Evolutionary conservation across 306 rosid species (phyloP).

Genomic region (Senna tora): DNA sequence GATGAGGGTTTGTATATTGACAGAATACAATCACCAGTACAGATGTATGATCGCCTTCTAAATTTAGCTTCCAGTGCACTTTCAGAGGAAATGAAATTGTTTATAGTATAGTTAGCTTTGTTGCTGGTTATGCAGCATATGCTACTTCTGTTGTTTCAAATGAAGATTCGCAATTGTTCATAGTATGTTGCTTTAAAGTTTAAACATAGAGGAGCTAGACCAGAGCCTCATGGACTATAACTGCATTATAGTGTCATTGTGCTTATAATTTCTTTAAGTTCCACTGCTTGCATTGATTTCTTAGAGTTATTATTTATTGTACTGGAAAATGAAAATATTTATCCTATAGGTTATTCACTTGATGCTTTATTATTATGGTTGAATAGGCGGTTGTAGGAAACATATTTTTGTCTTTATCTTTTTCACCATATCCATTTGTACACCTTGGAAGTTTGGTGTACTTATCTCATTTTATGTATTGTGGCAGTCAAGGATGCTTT

Average conservation of each 20-base stretch:
- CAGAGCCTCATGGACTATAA: not conserved
- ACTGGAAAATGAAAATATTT: not conserved
- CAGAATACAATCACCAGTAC: no score
- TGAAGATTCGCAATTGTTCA: not conserved
- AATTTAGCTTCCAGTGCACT: no score
- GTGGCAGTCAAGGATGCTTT: conserved; percentile 82
- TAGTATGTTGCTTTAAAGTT: not conserved
- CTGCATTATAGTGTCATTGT: not conserved
- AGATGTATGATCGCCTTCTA: no score
- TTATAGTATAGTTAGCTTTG: not conserved
- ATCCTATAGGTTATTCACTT: not conserved
- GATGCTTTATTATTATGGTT: conserved; percentile 5
- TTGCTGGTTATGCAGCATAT: not conserved
- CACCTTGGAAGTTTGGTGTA: not conserved
- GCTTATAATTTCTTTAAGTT: not conserved
- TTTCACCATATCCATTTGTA: not conserved
- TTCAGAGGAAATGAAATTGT: no score
- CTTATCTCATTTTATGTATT: conserved; percentile 9
- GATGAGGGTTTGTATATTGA: no score
- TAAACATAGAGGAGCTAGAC: not conserved
- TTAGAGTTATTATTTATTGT: not conserved
- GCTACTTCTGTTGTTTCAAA: not conserved
- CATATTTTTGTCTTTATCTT: not conserved
- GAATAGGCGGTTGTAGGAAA: conserved; percentile 2
- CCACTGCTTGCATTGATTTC: not conserved